Base-by-base conservation (phyloP, 306 rosid genomes). In the Crotalaria pallida region DNA sequence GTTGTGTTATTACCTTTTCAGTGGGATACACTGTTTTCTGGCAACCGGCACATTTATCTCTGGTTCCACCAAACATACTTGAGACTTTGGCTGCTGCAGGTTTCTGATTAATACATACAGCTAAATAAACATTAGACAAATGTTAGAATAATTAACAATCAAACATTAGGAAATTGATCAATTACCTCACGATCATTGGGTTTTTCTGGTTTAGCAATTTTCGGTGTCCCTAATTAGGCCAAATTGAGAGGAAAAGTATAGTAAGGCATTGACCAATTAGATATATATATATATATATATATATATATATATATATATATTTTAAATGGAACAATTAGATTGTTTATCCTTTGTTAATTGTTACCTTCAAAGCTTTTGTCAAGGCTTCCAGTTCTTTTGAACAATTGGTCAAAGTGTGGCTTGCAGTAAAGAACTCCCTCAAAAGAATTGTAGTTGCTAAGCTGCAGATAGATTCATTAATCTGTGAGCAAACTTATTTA, bases 341-440 rank as follows among this genome's bases (percentile, higher is more conserved):
- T 62, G 33, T 43, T 62, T 22, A 49, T 56, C 48, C 12, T 23
- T 40, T 62, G 47, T 31, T 5, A 10, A 27, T 40, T 62, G 52
- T 77, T 78, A 94, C 98, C 98, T 84, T 94, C 97, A 62, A 94
- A 94, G 81, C 97, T 94, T 81, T 94, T 94, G 36, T 94, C 98
- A 70, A 94, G 98, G 80, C 98, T 94, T 18, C 98, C 98, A 38
- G 98, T 94, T 85, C 98, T 94, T 79, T 94, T 94, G 74, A 94
- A 94, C 76, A 87, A 77, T 77, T 94, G 98, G 48, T 94, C 98
- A 29, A 94, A 94, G 81, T 94, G 98, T 57, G 98, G 98, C 83
- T 71, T 83, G 88, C 98, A 94, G 67, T 94, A 94, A 43, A 90
- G 92, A 22, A 94, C 98, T 65, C 98, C 98, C 88, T 94, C 98